Evolutionary conservation across 2,329 filamentous ascomycete species (phyloP).

Genomic region (Ceratocystis huliohia): DNA sequence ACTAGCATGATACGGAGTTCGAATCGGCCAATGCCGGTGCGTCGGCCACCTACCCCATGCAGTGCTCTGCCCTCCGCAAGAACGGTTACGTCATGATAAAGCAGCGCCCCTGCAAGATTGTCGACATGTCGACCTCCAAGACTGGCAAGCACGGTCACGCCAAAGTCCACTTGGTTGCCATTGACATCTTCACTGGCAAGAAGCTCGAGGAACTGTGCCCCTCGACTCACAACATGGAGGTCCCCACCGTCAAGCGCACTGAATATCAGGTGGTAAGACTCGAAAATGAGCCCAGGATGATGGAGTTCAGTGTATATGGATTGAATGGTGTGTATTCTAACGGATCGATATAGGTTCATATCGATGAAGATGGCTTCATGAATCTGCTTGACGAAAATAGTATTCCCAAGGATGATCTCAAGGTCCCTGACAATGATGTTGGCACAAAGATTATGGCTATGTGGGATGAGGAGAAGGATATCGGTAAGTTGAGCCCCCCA

Average conservation of each 20-base stretch:
- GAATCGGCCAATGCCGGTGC: slow-evolving; percentile 93
- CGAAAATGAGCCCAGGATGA: neutral
- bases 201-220: slow-evolving; percentile 98
- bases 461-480: slow-evolving; percentile 83
- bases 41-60: slow-evolving; percentile 88
- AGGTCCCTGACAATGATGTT: slow-evolving; percentile 77
- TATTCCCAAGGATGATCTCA: slow-evolving; percentile 87
- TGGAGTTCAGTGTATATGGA: slow-evolving; percentile 20
- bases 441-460: slow-evolving; percentile 75
- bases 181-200: slow-evolving; percentile 99
- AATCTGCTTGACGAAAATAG: slow-evolving; percentile 84
- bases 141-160: slow-evolving; percentile 99
- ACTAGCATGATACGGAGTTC: slow-evolving; percentile 60
- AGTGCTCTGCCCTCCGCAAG: slow-evolving; percentile 99
- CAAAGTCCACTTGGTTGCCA: slow-evolving; percentile 96
- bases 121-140: slow-evolving; percentile 99
- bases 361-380: slow-evolving; percentile 88
- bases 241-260: slow-evolving; percentile 79
- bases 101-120: slow-evolving; percentile 98
- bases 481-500: slow-evolving; percentile 52
- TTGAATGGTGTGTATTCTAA: neutral
- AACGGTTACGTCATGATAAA: slow-evolving; percentile 99
- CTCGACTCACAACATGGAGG: slow-evolving; percentile 96
- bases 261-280: slow-evolving; percentile 86
- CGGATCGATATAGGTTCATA: slow-evolving; percentile 54